Evolutionary conservation across 805 yeast genomes (phyloP).

Genomic region (Schwanniomyces vanrijiae): DNA sequence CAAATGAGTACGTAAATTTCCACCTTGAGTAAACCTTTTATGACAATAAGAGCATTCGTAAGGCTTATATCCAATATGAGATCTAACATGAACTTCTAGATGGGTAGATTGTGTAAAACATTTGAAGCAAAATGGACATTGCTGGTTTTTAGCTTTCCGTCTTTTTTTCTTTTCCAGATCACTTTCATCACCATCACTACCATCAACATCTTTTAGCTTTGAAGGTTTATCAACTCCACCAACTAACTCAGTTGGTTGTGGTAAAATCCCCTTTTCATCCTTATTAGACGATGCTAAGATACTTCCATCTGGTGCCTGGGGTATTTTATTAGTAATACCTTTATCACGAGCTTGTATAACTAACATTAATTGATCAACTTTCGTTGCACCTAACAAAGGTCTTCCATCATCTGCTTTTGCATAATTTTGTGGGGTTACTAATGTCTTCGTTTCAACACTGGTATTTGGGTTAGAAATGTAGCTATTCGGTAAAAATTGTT

Average conservation of each 20-base stretch:
- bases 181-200: background rate
- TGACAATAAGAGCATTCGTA: slow-evolving; percentile 77
- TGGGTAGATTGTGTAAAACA: slow-evolving; percentile 88
- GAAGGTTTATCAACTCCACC: slow-evolving; percentile 77
- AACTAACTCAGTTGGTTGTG: slow-evolving; percentile 58
- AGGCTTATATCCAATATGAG: slow-evolving; percentile 86
- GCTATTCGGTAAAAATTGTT: slow-evolving; percentile 1
- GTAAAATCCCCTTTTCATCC: slow-evolving; percentile 45
- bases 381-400: slow-evolving; percentile 80
- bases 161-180: slow-evolving; percentile 17
- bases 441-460: slow-evolving; percentile 14
- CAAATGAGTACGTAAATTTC: slow-evolving; percentile 81
- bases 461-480: slow-evolving; percentile 4
- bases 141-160: slow-evolving; percentile 52
- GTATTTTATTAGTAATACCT: slow-evolving; percentile 64
- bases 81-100: slow-evolving; percentile 82
- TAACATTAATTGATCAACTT: slow-evolving; percentile 87
- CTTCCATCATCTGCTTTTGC: slow-evolving; percentile 59
- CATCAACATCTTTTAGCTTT: slow-evolving; percentile 24
- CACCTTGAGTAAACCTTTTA: slow-evolving; percentile 86
- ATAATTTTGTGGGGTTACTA: slow-evolving; percentile 48
- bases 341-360: slow-evolving; percentile 86
- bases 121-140: slow-evolving; percentile 77
- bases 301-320: slow-evolving; percentile 69
- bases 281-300: slow-evolving; percentile 44